phyloP scores from a whole-genome alignment of 2,329 filamentous ascomycete species.

The Cladosporium sp. region DNA sequence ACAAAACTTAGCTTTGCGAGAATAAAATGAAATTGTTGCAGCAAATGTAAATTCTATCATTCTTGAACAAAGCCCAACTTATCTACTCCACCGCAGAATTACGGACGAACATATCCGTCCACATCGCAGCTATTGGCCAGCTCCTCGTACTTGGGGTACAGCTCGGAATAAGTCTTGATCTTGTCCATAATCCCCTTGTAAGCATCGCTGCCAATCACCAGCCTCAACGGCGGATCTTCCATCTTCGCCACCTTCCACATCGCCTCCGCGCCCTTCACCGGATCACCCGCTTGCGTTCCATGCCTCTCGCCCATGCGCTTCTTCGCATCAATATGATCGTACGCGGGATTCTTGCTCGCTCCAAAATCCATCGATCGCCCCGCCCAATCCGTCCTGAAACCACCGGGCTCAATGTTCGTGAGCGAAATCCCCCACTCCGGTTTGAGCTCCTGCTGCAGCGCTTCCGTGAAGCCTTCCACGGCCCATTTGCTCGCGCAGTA shows the following conservation, averaged over 20 bases:
- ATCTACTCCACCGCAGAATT: too few species aligned
- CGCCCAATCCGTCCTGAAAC: slow-evolving; percentile 44
- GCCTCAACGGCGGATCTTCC: slow-evolving; percentile 49
- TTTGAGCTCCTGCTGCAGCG: slow-evolving; percentile 38
- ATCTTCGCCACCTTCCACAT: slow-evolving; percentile 53
- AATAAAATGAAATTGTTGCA: too few species aligned
- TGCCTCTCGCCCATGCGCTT: slow-evolving; percentile 37
- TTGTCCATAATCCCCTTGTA: slow-evolving; percentile 47
- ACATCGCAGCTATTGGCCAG: slow-evolving; percentile 47
- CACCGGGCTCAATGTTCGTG: slow-evolving; percentile 42
- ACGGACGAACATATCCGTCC: slow-evolving; percentile 32
- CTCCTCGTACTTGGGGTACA: slow-evolving; percentile 48
- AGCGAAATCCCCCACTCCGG: slow-evolving; percentile 46
- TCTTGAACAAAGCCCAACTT: too few species aligned
- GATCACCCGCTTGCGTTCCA: slow-evolving; percentile 47
- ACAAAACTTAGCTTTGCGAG: too few species aligned
- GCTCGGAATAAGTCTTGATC: slow-evolving; percentile 45
- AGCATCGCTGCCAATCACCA: slow-evolving; percentile 51
- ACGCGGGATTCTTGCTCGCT: slow-evolving; percentile 40
- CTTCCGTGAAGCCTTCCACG: slow-evolving; percentile 46
- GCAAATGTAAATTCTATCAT: too few species aligned
- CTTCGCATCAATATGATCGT: slow-evolving; percentile 46
- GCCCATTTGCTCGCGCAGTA: slow-evolving; percentile 44
- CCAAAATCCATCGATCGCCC: slow-evolving; percentile 45
- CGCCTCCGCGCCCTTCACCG: slow-evolving; percentile 41